These are phyloP conservation scores for Dionaea muscipula DNA, from an alignment of 179 eudicot genomes.

Conservation along the genomic window DNA sequence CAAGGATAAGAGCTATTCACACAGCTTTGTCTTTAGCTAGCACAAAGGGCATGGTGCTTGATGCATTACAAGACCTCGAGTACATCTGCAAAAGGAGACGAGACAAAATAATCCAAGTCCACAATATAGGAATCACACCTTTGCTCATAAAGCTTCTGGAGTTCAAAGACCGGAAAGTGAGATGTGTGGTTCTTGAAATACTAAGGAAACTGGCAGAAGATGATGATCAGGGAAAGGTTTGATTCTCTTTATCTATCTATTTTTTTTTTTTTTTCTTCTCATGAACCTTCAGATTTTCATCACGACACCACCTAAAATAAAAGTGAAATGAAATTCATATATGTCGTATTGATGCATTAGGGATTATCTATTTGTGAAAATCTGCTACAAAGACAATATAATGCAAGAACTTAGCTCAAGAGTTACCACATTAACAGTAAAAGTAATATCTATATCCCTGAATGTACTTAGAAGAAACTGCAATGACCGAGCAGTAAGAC, in stretches of 20 bases:
- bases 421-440: too few species aligned
- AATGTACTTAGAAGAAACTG: too few species aligned
- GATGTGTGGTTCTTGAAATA: constrained; percentile 38
- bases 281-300: not conserved
- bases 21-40: constrained; percentile 50
- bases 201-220: constrained; percentile 37
- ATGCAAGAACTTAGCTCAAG: too few species aligned
- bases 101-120: constrained; percentile 27
- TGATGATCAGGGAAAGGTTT: constrained; percentile 54
- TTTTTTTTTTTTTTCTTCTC: not conserved
- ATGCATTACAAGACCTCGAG: constrained; percentile 49
- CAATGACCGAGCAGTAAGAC: too few species aligned
- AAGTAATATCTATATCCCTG: too few species aligned
- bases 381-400: too few species aligned
- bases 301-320: not conserved
- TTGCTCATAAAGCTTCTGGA: constrained; percentile 50
- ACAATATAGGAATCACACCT: constrained; percentile 40
- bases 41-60: constrained; percentile 40
- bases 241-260: too few species aligned
- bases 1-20: constrained; percentile 42
- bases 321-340: not conserved
- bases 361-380: not conserved
- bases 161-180: constrained; percentile 39
- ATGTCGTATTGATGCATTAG: not conserved
- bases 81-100: constrained; percentile 34